Percentiles rank a stretch among this genome's conserved stretches.
These are phyloP conservation scores for Solanum virginianum DNA, from an alignment of 257 asterid genomes.

Conservation along the genomic window DNA sequence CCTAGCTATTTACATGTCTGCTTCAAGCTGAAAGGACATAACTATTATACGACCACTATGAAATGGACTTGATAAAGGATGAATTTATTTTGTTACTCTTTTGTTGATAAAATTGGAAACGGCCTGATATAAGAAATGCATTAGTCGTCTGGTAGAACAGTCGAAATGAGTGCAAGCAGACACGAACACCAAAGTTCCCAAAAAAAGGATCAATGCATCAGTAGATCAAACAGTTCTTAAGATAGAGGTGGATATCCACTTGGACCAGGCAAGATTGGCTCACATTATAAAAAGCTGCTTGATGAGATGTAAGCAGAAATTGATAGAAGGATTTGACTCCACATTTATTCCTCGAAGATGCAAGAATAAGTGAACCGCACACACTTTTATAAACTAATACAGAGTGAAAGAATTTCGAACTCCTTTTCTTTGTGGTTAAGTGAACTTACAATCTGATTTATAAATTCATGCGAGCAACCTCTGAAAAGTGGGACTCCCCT, in stretches of 20 bases:
- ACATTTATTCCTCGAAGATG: background rate
- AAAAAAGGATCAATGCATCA: background rate
- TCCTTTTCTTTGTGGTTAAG: background rate
- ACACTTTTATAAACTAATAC: background rate
- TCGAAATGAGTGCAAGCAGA: background rate
- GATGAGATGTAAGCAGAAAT: background rate
- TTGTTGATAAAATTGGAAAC: background rate
- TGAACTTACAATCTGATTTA: slow-evolving; percentile 49
- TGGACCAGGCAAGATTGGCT: background rate
- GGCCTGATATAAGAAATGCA: background rate
- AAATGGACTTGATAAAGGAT: background rate
- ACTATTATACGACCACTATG: background rate
- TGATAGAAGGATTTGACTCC: background rate
- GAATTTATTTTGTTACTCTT: background rate
- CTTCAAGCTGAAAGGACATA: background rate
- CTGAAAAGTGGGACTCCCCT: slow-evolving; percentile 40
- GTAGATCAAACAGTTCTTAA: background rate
- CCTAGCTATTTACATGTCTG: background rate
- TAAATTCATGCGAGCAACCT: slow-evolving; percentile 47
- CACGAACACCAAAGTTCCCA: background rate
- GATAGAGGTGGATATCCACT: background rate
- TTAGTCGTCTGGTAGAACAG: background rate
- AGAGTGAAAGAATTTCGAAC: background rate
- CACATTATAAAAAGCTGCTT: background rate
- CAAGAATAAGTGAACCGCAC: background rate